Evolutionary conservation across 345 rosid species (phyloP).

Genomic region (Populus simonii): DNA sequence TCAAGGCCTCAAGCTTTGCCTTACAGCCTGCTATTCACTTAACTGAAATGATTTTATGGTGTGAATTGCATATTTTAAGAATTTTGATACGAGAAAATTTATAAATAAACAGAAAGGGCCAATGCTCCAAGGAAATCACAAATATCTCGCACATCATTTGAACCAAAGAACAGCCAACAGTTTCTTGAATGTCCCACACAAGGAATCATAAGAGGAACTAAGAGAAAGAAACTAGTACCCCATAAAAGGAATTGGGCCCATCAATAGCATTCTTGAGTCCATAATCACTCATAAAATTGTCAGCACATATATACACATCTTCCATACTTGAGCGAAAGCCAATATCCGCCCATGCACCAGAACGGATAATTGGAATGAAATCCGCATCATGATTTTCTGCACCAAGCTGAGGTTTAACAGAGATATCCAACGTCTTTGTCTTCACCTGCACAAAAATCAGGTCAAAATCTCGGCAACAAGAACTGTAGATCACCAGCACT

Average conservation of each 20-base stretch:
- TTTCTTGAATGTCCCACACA: background rate
- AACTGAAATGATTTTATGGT: background rate
- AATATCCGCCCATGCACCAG: slow-evolving; percentile 80
- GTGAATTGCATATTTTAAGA: background rate
- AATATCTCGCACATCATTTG: background rate
- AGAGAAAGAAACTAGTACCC: slow-evolving; percentile 44
- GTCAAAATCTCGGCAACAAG: slow-evolving; percentile 15
- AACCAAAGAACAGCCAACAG: background rate
- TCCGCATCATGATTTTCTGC: slow-evolving; percentile 35
- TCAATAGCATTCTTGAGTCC: slow-evolving; percentile 38
- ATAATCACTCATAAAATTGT: slow-evolving; percentile 50
- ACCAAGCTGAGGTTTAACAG: slow-evolving; percentile 37
- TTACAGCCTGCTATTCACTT: background rate
- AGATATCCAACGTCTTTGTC: slow-evolving; percentile 41
- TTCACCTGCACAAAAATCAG: slow-evolving; percentile 50
- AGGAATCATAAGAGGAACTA: background rate
- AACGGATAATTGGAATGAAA: slow-evolving; percentile 62
- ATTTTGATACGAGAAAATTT: background rate
- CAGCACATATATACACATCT: slow-evolving; percentile 66
- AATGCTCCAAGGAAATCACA: background rate
- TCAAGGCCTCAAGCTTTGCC: background rate
- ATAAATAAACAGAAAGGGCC: background rate
- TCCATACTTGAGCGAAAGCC: slow-evolving; percentile 80
- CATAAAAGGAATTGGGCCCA: slow-evolving; percentile 79
- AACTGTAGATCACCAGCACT: background rate